Conservation (phyloP, 2,329 filamentous ascomycete species). For the Akanthomyces dipterigenus region DNA sequence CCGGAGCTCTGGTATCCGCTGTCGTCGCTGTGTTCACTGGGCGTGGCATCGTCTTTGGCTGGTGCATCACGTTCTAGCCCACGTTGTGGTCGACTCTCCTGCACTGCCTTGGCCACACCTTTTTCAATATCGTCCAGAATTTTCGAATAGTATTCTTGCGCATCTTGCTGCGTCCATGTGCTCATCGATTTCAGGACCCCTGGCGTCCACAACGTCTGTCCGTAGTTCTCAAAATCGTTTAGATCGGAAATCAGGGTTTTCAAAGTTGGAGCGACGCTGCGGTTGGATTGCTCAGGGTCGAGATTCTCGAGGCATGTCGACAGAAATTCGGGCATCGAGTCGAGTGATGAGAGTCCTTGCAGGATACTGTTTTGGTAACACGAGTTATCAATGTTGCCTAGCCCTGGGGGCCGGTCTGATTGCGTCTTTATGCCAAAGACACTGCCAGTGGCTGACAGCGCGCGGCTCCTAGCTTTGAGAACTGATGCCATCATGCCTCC, state of each 20-base stretch:
- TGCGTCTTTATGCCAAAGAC: conserved; percentile 32
- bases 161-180: conserved; percentile 94
- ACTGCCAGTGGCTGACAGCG: conserved; percentile 45
- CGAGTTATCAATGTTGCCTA: conserved; percentile 90
- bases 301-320: conserved; percentile 32
- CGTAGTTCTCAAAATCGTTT: conserved; percentile 63
- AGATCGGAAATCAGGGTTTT: conserved; percentile 62
- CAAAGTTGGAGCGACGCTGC: conserved; percentile 43
- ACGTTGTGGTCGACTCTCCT: conserved; percentile 20
- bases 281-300: conserved; percentile 21
- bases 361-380: conserved; percentile 98
- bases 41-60: conserved; percentile 33
- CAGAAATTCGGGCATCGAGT: conserved; percentile 62
- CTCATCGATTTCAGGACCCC: conserved; percentile 81
- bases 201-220: conserved; percentile 75
- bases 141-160: conserved; percentile 94
- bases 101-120: conserved; percentile 52
- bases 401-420: conserved; percentile 51
- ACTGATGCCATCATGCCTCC: conserved; percentile 50
- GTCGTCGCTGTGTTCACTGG: conserved; percentile 48
- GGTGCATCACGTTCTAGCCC: conserved; percentile 33
- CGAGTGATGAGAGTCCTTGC: conserved; percentile 72
- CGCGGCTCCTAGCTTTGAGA: conserved; percentile 50
- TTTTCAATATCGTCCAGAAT: conserved; percentile 79
- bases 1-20: conserved; percentile 48